Conservation (phyloP, 2,329 filamentous ascomycete species). For the Talaromyces sp. region DNA sequence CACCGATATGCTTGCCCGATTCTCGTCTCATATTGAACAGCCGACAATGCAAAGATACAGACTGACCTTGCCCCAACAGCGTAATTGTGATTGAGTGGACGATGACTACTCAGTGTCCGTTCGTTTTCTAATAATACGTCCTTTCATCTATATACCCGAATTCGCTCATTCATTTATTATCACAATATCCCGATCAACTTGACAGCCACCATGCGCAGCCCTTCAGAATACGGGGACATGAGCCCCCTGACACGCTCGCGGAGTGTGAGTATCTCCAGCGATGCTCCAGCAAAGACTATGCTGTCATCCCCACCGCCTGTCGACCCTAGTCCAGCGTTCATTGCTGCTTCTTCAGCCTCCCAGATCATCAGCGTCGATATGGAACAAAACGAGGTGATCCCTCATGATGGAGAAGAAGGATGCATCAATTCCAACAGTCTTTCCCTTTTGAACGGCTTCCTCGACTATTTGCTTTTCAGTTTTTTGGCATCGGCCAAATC, state of each 20-base stretch:
- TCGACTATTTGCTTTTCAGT: constrained; percentile 90
- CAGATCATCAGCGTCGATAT: constrained; percentile 89
- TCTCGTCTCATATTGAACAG: neutral
- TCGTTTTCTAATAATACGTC: neutral
- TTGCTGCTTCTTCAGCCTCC: constrained; percentile 80
- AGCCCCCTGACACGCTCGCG: constrained; percentile 34
- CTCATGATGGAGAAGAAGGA: constrained; percentile 64
- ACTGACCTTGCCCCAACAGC: constrained; percentile 10
- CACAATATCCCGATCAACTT: neutral
- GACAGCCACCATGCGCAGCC: constrained; percentile 5
- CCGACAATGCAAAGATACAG: neutral
- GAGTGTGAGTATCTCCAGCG: constrained; percentile 40
- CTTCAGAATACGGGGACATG: constrained; percentile 15
- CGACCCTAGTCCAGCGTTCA: constrained; percentile 78
- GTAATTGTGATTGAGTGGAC: neutral
- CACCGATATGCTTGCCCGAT: neutral
- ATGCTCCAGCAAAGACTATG: constrained; percentile 32
- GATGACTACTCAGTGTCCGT: constrained; percentile 2
- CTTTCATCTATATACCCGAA: constrained; percentile 1
- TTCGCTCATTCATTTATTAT: neutral
- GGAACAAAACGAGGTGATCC: constrained; percentile 67
- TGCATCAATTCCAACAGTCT: constrained; percentile 70
- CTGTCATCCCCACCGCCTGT: constrained; percentile 65
- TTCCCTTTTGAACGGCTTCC: constrained; percentile 79
- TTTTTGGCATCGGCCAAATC: constrained; percentile 78